Evolutionary conservation across 306 rosid species (phyloP).

Genomic region (Fagus sylvatica): DNA sequence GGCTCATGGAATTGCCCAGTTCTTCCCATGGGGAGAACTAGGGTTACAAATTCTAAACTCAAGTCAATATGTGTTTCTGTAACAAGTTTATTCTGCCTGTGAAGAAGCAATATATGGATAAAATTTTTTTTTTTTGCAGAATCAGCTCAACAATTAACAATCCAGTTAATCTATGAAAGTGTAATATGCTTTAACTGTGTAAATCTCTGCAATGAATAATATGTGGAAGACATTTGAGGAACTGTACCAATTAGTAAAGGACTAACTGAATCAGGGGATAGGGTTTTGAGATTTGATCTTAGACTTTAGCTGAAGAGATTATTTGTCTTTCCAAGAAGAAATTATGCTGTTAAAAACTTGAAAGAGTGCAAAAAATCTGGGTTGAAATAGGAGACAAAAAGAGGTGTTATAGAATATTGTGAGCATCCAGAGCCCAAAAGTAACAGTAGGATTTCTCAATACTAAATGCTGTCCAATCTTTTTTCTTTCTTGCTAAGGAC

Average conservation of each 20-base stretch:
- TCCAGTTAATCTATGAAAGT: too few species aligned
- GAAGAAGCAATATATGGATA: too few species aligned
- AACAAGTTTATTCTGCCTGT: not conserved
- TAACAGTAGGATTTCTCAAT: not conserved
- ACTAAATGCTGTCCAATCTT: not conserved
- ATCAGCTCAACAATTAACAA: too few species aligned
- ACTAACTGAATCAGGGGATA: not conserved
- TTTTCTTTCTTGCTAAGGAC: constrained; percentile 9
- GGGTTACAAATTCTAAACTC: not conserved
- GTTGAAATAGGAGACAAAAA: not conserved
- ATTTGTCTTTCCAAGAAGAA: not conserved
- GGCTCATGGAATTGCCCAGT: too few species aligned
- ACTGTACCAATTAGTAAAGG: not conserved
- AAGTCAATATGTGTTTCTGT: not conserved
- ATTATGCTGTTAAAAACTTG: not conserved
- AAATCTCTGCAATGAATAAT: not conserved
- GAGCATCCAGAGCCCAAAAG: not conserved
- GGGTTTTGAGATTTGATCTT: constrained; percentile 8
- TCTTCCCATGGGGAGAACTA: too few species aligned
- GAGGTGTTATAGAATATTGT: not conserved
- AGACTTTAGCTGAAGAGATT: not conserved
- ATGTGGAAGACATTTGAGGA: not conserved
- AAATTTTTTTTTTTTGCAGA: too few species aligned
- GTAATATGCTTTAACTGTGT: not conserved
- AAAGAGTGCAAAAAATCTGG: not conserved